phyloP scores from a whole-genome alignment of 1,284 basidiomycete genomes.

The Ustilago nuda region DNA sequence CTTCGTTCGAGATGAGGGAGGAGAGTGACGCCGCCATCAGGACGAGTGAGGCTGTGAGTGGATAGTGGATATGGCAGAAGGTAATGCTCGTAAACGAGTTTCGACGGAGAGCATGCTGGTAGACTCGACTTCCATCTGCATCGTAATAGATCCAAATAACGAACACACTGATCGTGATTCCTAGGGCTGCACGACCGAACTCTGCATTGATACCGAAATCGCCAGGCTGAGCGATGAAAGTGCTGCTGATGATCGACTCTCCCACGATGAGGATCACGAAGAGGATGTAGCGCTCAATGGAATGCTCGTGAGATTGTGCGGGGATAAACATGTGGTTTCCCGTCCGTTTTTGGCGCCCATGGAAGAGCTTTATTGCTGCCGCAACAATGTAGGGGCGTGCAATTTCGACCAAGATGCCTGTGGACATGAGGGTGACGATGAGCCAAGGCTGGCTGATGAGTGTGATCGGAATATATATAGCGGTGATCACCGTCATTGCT shows the following conservation, averaged over 20 bases:
- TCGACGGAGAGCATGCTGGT: constrained; percentile 66
- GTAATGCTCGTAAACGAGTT: constrained; percentile 62
- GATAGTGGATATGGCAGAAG: constrained; percentile 66
- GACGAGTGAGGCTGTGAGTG: constrained; percentile 62
- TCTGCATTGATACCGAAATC: constrained; percentile 42
- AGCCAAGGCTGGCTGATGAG: constrained; percentile 31
- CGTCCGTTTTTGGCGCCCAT: constrained; percentile 42
- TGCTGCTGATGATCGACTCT: constrained; percentile 57
- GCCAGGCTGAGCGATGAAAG: constrained; percentile 35
- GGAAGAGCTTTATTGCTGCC: constrained; percentile 46
- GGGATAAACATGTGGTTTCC: constrained; percentile 60
- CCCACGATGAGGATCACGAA: constrained; percentile 66
- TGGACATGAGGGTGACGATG: constrained; percentile 50
- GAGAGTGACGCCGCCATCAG: constrained; percentile 52
- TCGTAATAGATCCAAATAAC: constrained; percentile 67
- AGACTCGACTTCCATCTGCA: constrained; percentile 60
- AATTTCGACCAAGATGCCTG: constrained; percentile 58
- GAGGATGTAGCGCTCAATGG: constrained; percentile 57
- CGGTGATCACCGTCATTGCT: constrained; percentile 44
- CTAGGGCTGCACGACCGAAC: constrained; percentile 59
- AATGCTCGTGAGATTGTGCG: constrained; percentile 59
- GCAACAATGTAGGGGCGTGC: constrained; percentile 49
- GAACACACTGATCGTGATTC: constrained; percentile 59
- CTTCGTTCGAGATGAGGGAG: constrained; percentile 38
- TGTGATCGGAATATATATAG: constrained; percentile 60